Evolutionary conservation across 805 yeast species (phyloP), one percentile per base, ranked within the genome.

Genomic region (Spathaspora arborariae): DNA sequence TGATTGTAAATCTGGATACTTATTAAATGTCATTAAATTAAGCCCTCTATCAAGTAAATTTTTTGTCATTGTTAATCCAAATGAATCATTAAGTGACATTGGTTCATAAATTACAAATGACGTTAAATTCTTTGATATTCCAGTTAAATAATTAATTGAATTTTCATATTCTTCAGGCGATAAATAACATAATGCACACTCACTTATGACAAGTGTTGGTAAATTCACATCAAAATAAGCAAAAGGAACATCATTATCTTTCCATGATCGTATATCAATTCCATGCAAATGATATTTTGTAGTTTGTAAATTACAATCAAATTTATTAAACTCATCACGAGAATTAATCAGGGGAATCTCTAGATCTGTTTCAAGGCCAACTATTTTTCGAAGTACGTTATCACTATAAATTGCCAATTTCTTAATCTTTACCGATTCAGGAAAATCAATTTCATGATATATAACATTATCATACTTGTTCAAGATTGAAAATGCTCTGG

Each of bases 111-210:
- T 64, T 4, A 80, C 57, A 18, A 81, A 57, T 2, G 67, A 50
- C 42, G 45, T 64, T 57, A 38, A 38, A 19, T 40, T 33, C 2
- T 38, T 20, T 21, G 34, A 39, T 27, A 76, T 56, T 0, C 49
- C 40, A 3, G 54, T 56, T 65, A 84, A 75, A 56, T 72, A 75
- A 2, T 57, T 44, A 3, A 86, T 50, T 2, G 84, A 73, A 26
- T 63, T 57, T 26, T 51, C 56, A 20, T 84, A 75, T 19, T 75
- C 76, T 10, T 65, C 66, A 1, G 84, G 80, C 3, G 75, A 68
- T 50, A 85, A 56, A 58, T 86, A 86, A 58, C 95, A 87, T 30
- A 87, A 65, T 30, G 88, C 88, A 64, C 94, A 87, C 59, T 86
- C 95, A 51, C 88, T 80, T 16, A 86, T 59, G 2, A 87, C 62